Evolutionary conservation across 2,329 filamentous ascomycete species (phyloP), one percentile per base, ranked within the genome.

Genomic region (Juglanconis juglandina): DNA sequence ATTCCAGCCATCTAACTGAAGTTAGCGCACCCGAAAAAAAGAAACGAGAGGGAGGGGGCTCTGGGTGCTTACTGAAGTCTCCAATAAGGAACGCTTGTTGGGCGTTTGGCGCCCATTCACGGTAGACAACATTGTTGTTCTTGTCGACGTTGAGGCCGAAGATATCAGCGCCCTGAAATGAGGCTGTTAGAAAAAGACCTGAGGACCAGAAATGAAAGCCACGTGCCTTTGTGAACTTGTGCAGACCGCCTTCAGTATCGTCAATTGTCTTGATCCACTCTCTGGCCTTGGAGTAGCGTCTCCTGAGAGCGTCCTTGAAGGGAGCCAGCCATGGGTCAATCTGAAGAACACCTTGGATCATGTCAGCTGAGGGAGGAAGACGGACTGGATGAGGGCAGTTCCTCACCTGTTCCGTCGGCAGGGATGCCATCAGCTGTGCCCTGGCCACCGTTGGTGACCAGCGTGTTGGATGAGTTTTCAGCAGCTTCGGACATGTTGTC

Each of bases 91-190:
- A 92, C 53, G 95, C 95, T 70, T 90, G 82, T 46, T 86, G 80
- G 57, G 92, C 94, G 79, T 92, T 96, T 33, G 95, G 93, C 1
- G 95, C 95, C 95, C 95, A 99, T 82, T 99, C 95, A 67, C 92
- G 85, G 76, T 99, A 99, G 60, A 83, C 81, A 66, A 99, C 92
- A 73, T 93, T 92, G 73, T 91, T 91, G 69, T 96, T 87, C 57
- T 85, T 79, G 71, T 88, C 83, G 62, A 95, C 87, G 67, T 91
- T 92, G 75, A 99, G 86, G 59, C 95, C 95, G 71, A 90, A 96
- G 64, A 83, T 88, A 71, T 98, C 92, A 64, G 86, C 89, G 49
- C 95, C 94, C 91, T 96, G 66, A 17, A 57, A 47, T n/a, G 30
- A 58, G 11, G 13, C 44, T 24, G 35, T 64, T 17, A 58, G 58